phyloP scores from a whole-genome alignment of 768 basidiomycete species.

The Strobilomyces echinocephalus region DNA sequence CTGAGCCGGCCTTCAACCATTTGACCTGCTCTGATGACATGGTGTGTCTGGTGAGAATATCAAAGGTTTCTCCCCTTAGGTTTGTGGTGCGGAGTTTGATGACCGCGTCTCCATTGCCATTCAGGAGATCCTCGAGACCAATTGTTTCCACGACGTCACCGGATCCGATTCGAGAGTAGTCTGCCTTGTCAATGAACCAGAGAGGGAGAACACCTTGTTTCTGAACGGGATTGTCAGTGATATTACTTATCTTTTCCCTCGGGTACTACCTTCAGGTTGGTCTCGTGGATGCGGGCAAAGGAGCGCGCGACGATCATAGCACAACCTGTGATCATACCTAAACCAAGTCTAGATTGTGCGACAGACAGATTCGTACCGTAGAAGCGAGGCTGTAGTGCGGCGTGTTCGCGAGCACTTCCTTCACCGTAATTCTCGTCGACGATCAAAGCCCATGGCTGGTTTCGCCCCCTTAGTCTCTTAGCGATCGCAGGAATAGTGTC shows the following conservation, averaged over 20 bases:
- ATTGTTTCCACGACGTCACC: conserved; percentile 80
- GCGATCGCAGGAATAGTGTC: conserved; percentile 91
- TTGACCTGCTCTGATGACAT: conserved; percentile 87
- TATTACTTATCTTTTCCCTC: not conserved
- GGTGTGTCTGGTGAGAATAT: conserved; percentile 77
- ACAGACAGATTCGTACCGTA: conserved; percentile 49
- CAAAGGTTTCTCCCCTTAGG: conserved; percentile 54
- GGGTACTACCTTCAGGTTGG: conserved; percentile 77
- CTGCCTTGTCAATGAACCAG: conserved; percentile 85
- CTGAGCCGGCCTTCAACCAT: conserved; percentile 87
- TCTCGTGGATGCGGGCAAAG: conserved; percentile 98
- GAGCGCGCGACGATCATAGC: conserved; percentile 85
- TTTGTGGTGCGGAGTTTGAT: conserved; percentile 64
- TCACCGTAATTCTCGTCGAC: conserved; percentile 99
- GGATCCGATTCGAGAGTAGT: conserved; percentile 79
- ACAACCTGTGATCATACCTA: conserved; percentile 50
- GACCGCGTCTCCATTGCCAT: conserved; percentile 37
- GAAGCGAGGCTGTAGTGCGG: conserved; percentile 93
- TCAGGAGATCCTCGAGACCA: conserved; percentile 69
- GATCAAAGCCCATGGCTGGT: conserved; percentile 87
- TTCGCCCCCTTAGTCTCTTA: conserved; percentile 78
- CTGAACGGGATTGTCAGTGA: conserved; percentile 36
- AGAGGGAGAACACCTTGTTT: conserved; percentile 97
- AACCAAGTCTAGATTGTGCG: not conserved
- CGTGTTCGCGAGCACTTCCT: conserved; percentile 96